phyloP scores from a whole-genome alignment of 345 rosid species.

The Eucalyptus decipiens region DNA sequence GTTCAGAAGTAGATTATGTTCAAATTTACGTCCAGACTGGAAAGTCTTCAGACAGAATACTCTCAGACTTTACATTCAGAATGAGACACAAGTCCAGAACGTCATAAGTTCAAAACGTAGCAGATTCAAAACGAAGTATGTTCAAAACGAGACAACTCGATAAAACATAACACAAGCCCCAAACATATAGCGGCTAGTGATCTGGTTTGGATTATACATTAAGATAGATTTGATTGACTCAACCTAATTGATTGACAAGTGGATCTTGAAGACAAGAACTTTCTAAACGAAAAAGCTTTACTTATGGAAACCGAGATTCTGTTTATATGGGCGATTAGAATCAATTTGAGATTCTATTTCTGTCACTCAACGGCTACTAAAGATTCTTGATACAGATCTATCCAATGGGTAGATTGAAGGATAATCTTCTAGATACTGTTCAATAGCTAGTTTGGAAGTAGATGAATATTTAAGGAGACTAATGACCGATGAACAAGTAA shows the following conservation, averaged over 20 bases:
- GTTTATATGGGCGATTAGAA: fast-evolving
- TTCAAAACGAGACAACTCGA: too few species aligned
- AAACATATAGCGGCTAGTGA: too few species aligned
- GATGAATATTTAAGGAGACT: too few species aligned
- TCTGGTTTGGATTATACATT: fast-evolving
- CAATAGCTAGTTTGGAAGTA: fast-evolving
- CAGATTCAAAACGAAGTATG: fast-evolving
- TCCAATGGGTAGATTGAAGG: fast-evolving
- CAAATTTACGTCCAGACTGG: fast-evolving
- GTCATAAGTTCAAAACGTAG: fast-evolving
- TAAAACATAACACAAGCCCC: fast-evolving
- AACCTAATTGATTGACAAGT: too few species aligned
- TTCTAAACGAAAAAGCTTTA: fast-evolving
- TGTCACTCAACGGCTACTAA: too few species aligned
- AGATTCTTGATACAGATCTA: fast-evolving
- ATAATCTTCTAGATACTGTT: fast-evolving
- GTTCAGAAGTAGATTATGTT: too few species aligned
- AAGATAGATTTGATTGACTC: too few species aligned
- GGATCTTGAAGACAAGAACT: fast-evolving
- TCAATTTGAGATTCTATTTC: fast-evolving
- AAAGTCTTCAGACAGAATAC: too few species aligned
- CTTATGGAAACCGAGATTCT: too few species aligned
- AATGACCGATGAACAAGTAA: too few species aligned
- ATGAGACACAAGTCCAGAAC: fast-evolving
- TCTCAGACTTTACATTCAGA: too few species aligned